Base-by-base conservation (phyloP, 371 early-diverging fungal genomes). In the Gilbertella persicaria region DNA sequence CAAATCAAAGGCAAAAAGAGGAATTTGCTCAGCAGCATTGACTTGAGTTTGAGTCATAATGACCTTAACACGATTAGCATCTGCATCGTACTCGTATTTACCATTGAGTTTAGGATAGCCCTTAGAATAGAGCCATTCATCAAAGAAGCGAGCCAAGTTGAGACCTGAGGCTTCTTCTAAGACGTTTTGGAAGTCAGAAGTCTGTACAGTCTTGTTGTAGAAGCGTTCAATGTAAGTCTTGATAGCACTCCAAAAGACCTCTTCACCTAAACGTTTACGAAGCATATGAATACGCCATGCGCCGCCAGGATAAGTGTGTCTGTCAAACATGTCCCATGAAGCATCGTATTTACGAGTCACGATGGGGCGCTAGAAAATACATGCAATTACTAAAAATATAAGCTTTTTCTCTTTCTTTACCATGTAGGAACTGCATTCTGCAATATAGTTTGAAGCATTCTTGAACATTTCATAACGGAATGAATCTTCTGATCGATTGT, bases 81-180 rank as follows among this genome's bases (percentile, higher is more conserved):
- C 65, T 5, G 28, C n/a, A 17, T 66, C 57, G 50, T 71, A 78
- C 12, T 53, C 53, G 53, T 62, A 75, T 4, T 60, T 17, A 14
- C 69, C 82, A 48, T 73, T 82, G 8, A 85, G 37, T 33, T 62
- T 66, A 17, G 83, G 83, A 58, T 67, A 81, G 14, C 85, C 85
- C 43, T 75, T 79, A 21, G 78, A 73, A 51, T 75, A 70, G 23
- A 82, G 41, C 80, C 82, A 85, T 58, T 85, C 78, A 65, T 85
- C 85, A 64, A 85, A 85, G 62, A 85, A 85, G 8, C 69, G 72
- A 20, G 75, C 70, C 38, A 85, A 44, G 51, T 83, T 83, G 8
- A 85, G 53, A 13, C 82, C 82, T 12, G 73, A 73, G 2, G 60
- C 68, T 43, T 58, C 44, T 51, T 84, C 85, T 9, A 84, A 46